Evolutionary conservation across 1,139 yeast genomes (phyloP).

Genomic region (Blastobotrys apis): DNA sequence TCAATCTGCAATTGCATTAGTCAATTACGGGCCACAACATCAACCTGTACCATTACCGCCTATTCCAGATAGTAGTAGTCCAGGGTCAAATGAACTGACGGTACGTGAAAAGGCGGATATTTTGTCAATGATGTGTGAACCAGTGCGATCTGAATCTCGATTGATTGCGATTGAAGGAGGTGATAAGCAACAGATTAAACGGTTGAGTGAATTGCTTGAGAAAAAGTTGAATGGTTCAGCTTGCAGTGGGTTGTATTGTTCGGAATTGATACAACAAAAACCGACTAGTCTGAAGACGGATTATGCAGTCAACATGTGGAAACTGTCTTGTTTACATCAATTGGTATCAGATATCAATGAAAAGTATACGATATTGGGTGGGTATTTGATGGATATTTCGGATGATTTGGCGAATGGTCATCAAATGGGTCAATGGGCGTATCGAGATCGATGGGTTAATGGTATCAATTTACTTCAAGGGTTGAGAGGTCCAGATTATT

Average conservation of each 20-base stretch:
- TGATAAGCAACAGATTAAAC: conserved; percentile 22
- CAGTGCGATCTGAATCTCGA: conserved; percentile 16
- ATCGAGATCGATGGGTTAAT: conserved; percentile 28
- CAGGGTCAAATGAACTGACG: conserved; percentile 15
- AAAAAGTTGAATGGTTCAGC: conserved; percentile 16
- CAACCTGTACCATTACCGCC: conserved; percentile 6
- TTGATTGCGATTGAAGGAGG: conserved; percentile 30
- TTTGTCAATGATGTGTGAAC: conserved; percentile 26
- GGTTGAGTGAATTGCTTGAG: conserved; percentile 18
- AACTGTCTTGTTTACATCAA: conserved; percentile 30
- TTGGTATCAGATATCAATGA: conserved; percentile 17
- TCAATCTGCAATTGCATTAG: conserved; percentile 26
- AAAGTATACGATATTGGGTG: conserved; percentile 24
- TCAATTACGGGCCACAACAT: conserved; percentile 1
- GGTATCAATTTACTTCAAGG: conserved; percentile 27
- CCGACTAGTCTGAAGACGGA: conserved; percentile 23
- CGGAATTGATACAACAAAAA: conserved; percentile 14
- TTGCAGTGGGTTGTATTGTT: conserved; percentile 19
- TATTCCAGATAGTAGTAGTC: background rate
- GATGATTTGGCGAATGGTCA: conserved; percentile 22
- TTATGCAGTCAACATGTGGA: conserved; percentile 29
- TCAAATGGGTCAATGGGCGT: conserved; percentile 15
- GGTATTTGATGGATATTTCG: conserved; percentile 29
- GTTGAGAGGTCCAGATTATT: conserved; percentile 29
- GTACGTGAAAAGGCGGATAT: conserved; percentile 30